Conservation (phyloP, 495 filamentous ascomycete genomes). For the Hypoxylon rickii region DNA sequence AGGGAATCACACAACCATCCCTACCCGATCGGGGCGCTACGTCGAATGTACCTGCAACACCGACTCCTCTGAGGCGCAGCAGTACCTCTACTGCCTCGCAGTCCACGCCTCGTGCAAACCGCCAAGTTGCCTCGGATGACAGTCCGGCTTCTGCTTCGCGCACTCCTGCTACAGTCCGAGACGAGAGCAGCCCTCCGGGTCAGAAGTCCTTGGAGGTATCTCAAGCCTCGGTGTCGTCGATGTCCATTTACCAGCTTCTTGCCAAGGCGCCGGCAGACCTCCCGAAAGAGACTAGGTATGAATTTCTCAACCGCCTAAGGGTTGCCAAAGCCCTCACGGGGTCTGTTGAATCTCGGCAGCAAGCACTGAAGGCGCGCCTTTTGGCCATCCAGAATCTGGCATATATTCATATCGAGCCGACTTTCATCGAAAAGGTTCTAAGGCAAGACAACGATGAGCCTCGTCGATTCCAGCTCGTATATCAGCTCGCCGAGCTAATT, state of each 20-base stretch:
- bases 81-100: slow-evolving; percentile 43
- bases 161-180: slow-evolving; percentile 40
- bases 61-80: slow-evolving; percentile 54
- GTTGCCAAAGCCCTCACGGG: slow-evolving; percentile 75
- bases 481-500: slow-evolving; percentile 89
- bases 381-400: slow-evolving; percentile 91
- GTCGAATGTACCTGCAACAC: slow-evolving; percentile 43
- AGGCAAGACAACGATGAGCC: slow-evolving; percentile 91
- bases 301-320: slow-evolving; percentile 81
- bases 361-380: slow-evolving; percentile 78
- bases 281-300: slow-evolving; percentile 76
- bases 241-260: slow-evolving; percentile 69
- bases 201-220: slow-evolving; percentile 73
- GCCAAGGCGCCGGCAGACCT: slow-evolving; percentile 64
- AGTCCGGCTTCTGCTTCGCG: slow-evolving; percentile 38
- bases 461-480: slow-evolving; percentile 83
- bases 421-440: slow-evolving; percentile 81
- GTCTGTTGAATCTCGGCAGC: slow-evolving; percentile 67
- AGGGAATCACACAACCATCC: slow-evolving; percentile 24
- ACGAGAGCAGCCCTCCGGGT: slow-evolving; percentile 57
- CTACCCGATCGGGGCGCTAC: slow-evolving; percentile 28
- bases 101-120: slow-evolving; percentile 42
- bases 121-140: slow-evolving; percentile 44
- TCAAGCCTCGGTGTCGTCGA: slow-evolving; percentile 62
- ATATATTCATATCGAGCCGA: slow-evolving; percentile 78